phyloP scores from a whole-genome alignment of 108 stramenopile species.

The Cylindrotheca closterium region DNA sequence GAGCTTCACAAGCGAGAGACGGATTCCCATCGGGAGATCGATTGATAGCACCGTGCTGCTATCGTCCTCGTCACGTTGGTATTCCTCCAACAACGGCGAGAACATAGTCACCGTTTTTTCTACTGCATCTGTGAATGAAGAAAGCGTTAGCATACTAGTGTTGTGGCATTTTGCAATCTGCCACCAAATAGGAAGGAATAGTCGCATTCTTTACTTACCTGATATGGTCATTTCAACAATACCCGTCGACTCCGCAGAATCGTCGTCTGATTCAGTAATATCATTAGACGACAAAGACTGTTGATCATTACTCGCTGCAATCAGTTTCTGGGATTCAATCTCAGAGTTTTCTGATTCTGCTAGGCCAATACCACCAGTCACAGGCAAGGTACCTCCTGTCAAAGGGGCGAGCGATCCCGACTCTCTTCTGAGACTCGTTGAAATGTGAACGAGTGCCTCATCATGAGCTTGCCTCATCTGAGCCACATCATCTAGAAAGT shows the following conservation, averaged over 20 bases:
- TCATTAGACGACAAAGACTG: neutral
- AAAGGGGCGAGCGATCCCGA: neutral
- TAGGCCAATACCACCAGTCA: neutral
- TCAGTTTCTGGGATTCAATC: neutral
- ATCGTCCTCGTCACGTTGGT: constrained; percentile 10
- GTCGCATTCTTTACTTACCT: too few relatives aligned
- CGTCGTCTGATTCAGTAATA: constrained; percentile 11
- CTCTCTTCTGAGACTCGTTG: constrained; percentile 6
- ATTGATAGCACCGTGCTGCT: constrained; percentile 12
- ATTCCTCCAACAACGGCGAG: constrained; percentile 17
- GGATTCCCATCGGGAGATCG: constrained; percentile 34
- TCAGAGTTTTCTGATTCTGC: neutral
- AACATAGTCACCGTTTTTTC: constrained; percentile 34
- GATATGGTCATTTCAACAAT: constrained; percentile 39
- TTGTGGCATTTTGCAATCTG: too few relatives aligned
- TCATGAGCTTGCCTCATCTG: constrained; percentile 33
- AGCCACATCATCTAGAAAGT: constrained; percentile 50
- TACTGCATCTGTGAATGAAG: too few relatives aligned
- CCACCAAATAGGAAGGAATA: too few relatives aligned
- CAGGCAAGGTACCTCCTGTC: constrained; percentile 8
- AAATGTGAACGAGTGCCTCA: constrained; percentile 13
- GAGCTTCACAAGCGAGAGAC: constrained; percentile 25
- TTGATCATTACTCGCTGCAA: neutral
- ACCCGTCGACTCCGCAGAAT: constrained; percentile 33
- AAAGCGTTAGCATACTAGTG: too few relatives aligned